These are phyloP conservation scores for Dryadomyces quercus-mongolicae DNA, from an alignment of 2,329 filamentous ascomycete species.

Conservation along the genomic window DNA sequence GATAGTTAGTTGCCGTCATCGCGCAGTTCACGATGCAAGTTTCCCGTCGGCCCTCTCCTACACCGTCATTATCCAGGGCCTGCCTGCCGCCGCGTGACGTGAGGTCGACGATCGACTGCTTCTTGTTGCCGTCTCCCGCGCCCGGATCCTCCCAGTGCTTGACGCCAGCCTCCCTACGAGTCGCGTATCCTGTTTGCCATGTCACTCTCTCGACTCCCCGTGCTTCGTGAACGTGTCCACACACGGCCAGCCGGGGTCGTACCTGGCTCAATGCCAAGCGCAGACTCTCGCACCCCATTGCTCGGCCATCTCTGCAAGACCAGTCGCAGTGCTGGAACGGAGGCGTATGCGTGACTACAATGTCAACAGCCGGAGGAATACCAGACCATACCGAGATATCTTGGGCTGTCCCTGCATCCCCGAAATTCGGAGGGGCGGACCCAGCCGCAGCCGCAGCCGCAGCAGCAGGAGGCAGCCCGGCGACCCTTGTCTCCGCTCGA, in stretches of 20 bases:
- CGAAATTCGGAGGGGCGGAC: background rate
- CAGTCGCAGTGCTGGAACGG: constrained; percentile 48
- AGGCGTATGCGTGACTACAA: constrained; percentile 62
- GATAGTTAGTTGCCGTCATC: constrained; percentile 56
- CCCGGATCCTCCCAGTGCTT: constrained; percentile 49
- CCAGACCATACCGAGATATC: constrained; percentile 54
- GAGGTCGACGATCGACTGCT: constrained; percentile 51
- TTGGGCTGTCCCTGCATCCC: constrained; percentile 40
- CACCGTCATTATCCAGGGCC: constrained; percentile 21
- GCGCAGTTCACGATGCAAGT: constrained; percentile 75
- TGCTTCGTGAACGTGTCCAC: constrained; percentile 60
- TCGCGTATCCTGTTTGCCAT: constrained; percentile 39
- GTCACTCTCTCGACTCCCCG: constrained; percentile 50
- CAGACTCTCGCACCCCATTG: constrained; percentile 49
- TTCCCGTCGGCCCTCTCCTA: constrained; percentile 36
- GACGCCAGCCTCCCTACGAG: background rate
- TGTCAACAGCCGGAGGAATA: constrained; percentile 29
- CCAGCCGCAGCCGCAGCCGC: background rate
- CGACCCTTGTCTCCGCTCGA: constrained; percentile 1
- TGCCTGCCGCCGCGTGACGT: constrained; percentile 28
- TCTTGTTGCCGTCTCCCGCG: constrained; percentile 37
- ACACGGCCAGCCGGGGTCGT: constrained; percentile 52
- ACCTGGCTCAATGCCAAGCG: constrained; percentile 44
- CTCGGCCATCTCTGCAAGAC: constrained; percentile 19
- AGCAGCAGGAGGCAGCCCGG: background rate